phyloP scores from a whole-genome alignment of 345 rosid genomes.

The Passiflora organensis region DNA sequence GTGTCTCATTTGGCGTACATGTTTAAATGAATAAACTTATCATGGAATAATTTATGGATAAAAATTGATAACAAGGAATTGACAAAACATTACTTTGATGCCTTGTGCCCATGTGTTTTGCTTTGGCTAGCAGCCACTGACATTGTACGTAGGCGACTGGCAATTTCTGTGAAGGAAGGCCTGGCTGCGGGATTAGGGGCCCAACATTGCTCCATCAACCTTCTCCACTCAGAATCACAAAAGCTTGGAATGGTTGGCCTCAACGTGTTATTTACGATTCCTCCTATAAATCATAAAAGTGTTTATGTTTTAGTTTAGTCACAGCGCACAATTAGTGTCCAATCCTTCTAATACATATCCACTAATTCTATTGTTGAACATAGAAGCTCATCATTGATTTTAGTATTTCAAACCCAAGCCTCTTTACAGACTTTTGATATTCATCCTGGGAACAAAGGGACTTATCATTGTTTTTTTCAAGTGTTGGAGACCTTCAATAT shows the following conservation, averaged over 20 bases:
- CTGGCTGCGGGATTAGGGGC: slow-evolving; percentile 65
- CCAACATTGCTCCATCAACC: slow-evolving; percentile 76
- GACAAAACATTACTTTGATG: slow-evolving; percentile 34
- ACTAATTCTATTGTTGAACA: too few species aligned
- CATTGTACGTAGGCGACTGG: slow-evolving; percentile 57
- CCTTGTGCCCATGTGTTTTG: slow-evolving; percentile 48
- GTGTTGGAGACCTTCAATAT: background rate
- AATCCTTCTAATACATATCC: too few species aligned
- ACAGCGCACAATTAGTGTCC: too few species aligned
- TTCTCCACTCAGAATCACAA: slow-evolving; percentile 71
- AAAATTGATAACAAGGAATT: background rate
- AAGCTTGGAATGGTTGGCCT: slow-evolving; percentile 65
- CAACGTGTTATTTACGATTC: slow-evolving; percentile 69
- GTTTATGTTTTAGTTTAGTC: too few species aligned
- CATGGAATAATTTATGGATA: background rate
- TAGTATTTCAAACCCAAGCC: background rate
- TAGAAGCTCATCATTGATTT: background rate
- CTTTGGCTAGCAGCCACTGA: slow-evolving; percentile 50
- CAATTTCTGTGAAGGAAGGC: slow-evolving; percentile 72
- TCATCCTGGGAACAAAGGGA: too few species aligned
- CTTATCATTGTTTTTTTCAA: background rate
- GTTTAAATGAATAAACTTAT: background rate
- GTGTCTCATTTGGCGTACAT: background rate
- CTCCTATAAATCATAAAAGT: slow-evolving; percentile 38
- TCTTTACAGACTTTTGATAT: too few species aligned